Percentiles rank a stretch among this genome's conserved stretches.
Conservation (phyloP, 345 rosid genomes). For the Erucastrum elatum region DNA sequence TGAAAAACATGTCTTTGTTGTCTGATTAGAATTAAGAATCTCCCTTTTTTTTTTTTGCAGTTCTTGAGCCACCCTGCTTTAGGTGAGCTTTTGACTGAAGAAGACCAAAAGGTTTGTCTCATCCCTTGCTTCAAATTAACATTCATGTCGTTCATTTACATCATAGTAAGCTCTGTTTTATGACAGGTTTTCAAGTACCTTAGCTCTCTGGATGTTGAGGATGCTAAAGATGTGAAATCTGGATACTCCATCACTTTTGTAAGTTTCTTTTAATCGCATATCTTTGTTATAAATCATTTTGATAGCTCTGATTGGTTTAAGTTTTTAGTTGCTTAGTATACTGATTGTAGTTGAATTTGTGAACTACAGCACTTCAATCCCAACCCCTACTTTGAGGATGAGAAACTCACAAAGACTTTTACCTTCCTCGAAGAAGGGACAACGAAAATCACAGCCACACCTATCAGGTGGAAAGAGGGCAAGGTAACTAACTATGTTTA, state of each 20-base stretch:
- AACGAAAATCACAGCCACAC: slow-evolving; percentile 68
- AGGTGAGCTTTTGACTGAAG: slow-evolving; percentile 70
- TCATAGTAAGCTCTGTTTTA: not conserved
- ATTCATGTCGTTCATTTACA: not conserved
- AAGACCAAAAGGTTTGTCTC: slow-evolving; percentile 83
- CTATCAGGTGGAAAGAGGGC: slow-evolving; percentile 91
- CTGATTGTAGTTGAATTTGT: not conserved
- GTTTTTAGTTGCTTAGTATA: not conserved
- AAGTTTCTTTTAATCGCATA: slow-evolving; percentile 36
- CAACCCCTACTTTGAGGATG: slow-evolving; percentile 82
- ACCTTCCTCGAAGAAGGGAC: slow-evolving; percentile 83
- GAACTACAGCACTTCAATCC: slow-evolving; percentile 62
- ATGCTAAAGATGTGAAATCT: slow-evolving; percentile 86
- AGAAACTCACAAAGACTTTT: slow-evolving; percentile 74
- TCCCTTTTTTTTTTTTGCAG: slow-evolving; percentile 40
- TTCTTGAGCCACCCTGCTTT: slow-evolving; percentile 91
- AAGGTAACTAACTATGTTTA: slow-evolving; percentile 38
- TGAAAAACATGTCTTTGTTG: not conserved
- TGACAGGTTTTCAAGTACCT: slow-evolving; percentile 74
- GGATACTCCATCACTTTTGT: slow-evolving; percentile 89
- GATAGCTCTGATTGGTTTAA: not conserved
- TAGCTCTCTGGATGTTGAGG: slow-evolving; percentile 81
- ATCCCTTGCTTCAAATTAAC: not conserved
- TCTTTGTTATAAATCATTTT: not conserved
- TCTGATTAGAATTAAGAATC: not conserved